Base-by-base conservation (phyloP, 768 basidiomycete genomes). In the Tylopilus rubrobrunneus region DNA sequence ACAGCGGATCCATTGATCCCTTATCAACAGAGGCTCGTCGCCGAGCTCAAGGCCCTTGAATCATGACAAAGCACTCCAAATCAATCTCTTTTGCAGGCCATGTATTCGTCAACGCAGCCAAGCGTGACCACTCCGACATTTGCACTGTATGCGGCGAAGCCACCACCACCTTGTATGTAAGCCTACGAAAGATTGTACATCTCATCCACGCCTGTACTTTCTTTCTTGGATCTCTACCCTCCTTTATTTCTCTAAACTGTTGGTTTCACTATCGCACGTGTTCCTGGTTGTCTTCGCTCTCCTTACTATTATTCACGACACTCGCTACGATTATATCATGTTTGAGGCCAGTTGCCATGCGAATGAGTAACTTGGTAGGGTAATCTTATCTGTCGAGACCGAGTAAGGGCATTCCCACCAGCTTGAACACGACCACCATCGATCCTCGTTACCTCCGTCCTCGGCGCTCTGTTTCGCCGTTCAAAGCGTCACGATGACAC, bases 41-140 rank as follows among this genome's bases (percentile, higher is more conserved):
- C 69, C 53, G 85, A 86, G 60, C 76, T 86, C 6, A 81, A 81
- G 63, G 71, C 75, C 28, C 69, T 83, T 37, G 76, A 78, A 59
- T 67, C 71, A 11, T 71, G 49, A 70, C 54, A 52, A 57, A 50
- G 31, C 48, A 48, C 46, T 33, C 21, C 49, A 52, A 45, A 41
- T 42, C 28, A 37, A 47, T 49, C 43, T 48, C 40, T 42, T 51
- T 51, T 55, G 53, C 56, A 66, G 57, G 53, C 55, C 58, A 53
- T 69, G 69, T 69, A 71, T 52, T 56, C 60, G 59, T 56, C 56
- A 58, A 45, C 55, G 48, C 59, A 58, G 50, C 51, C 56, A 59
- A 60, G 54, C 57, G 56, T 62, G 48, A 48, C 7, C 65, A 61
- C 55, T 56, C 39, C 53, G 56, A 49, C 53, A 67, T 54, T 57